Conservation (phyloP, 129 eudicot species). For the Rutidosis leptorrhynchoides region DNA sequence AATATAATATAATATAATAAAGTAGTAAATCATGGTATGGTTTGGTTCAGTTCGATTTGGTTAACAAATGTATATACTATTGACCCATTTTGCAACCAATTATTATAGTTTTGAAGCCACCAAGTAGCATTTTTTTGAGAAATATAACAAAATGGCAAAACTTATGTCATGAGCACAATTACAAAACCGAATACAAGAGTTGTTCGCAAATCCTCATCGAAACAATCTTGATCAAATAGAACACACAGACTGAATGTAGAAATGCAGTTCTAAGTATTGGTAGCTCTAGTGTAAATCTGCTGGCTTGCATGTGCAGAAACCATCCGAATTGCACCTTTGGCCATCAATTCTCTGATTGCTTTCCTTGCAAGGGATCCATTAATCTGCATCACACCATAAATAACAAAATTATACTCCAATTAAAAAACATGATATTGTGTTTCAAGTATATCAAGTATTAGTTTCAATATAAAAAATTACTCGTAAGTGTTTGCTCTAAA, state of each 20-base stretch:
- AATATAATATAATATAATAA: no score
- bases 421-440: neutral
- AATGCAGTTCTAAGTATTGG: constrained; percentile 43
- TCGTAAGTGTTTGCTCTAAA: neutral
- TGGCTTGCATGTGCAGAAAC: constrained; percentile 85
- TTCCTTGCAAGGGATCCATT: constrained; percentile 89
- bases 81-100: neutral
- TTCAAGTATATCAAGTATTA: no score
- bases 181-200: constrained; percentile 2
- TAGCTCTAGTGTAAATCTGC: constrained; percentile 91
- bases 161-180: neutral
- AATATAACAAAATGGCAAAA: neutral
- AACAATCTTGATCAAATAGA: neutral
- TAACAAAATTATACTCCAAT: neutral
- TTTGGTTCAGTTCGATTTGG: neutral
- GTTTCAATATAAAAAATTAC: neutral
- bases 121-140: neutral
- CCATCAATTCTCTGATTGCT: constrained; percentile 42
- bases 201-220: constrained; percentile 20
- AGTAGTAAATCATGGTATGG: no score
- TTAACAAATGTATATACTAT: no score
- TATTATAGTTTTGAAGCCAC: neutral
- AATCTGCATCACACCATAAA: constrained; percentile 39
- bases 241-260: neutral
- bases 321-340: constrained; percentile 68